phyloP scores from a whole-genome alignment of 768 basidiomycete genomes.

The Mycena albidolilacea region DNA sequence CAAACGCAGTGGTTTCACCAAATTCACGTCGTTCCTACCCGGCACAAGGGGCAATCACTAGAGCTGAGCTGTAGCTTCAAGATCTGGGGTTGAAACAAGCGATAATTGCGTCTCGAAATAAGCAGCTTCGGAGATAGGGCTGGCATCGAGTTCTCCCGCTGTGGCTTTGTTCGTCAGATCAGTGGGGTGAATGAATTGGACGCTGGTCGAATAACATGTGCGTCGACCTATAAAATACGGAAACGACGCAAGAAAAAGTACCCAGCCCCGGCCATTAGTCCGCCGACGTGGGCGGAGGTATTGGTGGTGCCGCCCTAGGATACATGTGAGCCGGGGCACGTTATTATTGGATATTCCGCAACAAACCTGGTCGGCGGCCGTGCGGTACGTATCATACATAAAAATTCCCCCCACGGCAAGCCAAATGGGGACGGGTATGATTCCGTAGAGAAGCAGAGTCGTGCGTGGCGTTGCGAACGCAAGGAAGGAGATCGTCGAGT shows the following conservation, averaged over 20 bases:
- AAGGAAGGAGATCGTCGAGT: slow-evolving; percentile 78
- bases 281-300: slow-evolving; percentile 79
- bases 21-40: too few relatives aligned
- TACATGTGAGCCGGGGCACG: neutral
- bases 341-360: neutral
- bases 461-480: slow-evolving; percentile 78
- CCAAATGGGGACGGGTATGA: slow-evolving; percentile 88
- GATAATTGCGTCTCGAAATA: neutral
- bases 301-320: slow-evolving; percentile 67
- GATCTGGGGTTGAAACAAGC: neutral
- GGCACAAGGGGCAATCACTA: too few relatives aligned
- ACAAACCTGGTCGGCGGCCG: slow-evolving; percentile 57
- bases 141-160: too few relatives aligned
- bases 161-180: neutral
- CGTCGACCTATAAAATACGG: slow-evolving; percentile 46
- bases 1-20: too few relatives aligned
- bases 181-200: neutral
- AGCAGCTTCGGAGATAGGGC: neutral
- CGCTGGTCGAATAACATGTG: neutral
- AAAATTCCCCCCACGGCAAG: slow-evolving; percentile 77
- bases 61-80: too few relatives aligned
- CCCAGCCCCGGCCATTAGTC: slow-evolving; percentile 71
- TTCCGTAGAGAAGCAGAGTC: slow-evolving; percentile 63
- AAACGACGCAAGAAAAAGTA: slow-evolving; percentile 64
- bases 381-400: slow-evolving; percentile 69